Conservation (phyloP, 805 yeast genomes). For the Ogataea corticis region DNA sequence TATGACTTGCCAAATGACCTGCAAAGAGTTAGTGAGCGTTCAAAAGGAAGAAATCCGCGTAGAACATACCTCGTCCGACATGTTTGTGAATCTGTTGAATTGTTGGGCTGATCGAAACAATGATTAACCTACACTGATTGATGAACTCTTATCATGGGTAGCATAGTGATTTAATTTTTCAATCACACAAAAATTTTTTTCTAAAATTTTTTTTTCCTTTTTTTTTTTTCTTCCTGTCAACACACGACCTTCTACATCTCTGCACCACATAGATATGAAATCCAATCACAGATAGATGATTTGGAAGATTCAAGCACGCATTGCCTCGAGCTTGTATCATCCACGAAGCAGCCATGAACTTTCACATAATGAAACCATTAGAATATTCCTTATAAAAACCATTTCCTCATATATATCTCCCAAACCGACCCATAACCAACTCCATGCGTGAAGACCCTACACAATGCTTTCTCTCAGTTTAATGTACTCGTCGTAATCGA, state of each 20-base stretch:
- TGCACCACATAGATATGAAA: neutral
- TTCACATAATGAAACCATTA: too few relatives aligned
- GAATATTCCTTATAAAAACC: too few relatives aligned
- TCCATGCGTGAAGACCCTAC: neutral
- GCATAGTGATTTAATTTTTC: neutral
- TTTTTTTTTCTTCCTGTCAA: neutral
- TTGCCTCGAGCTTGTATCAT: too few relatives aligned
- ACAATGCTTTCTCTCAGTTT: conserved; percentile 17
- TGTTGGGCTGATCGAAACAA: neutral
- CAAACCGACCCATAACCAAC: neutral
- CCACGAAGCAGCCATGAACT: too few relatives aligned
- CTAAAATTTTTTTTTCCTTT: conserved; percentile 1
- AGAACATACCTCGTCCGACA: conserved; percentile 33
- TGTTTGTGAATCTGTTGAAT: conserved; percentile 5
- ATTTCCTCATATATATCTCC: neutral
- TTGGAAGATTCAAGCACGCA: neutral
- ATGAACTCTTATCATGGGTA: neutral
- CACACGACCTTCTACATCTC: conserved; percentile 1
- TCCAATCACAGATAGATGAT: conserved; percentile 1
- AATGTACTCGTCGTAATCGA: conserved; percentile 43
- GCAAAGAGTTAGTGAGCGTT: conserved; percentile 26
- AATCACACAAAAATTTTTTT: neutral
- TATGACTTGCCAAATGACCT: conserved; percentile 96
- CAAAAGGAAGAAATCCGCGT: neutral
- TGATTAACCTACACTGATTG: neutral